A percentile compares a stretch with the other conserved stretches of the same genome.
phyloP scores from a whole-genome alignment of 306 rosid genomes.

The Abrus pulchellus region DNA sequence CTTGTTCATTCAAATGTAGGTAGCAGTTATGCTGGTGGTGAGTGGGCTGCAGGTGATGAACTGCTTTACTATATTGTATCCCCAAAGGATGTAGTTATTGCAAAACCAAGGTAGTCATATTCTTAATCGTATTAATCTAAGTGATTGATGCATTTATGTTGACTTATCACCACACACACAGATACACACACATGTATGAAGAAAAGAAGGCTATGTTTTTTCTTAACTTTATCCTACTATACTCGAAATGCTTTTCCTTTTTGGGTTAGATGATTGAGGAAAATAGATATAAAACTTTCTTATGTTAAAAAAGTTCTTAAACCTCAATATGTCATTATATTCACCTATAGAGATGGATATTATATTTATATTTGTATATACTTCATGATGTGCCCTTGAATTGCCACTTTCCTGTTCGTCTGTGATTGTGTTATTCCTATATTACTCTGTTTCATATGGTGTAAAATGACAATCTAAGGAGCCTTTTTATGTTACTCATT shows the following conservation, averaged over 20 bases:
- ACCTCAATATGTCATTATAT: not conserved
- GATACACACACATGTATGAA: not conserved
- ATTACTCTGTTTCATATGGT: slow-evolving; percentile 5
- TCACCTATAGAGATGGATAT: not conserved
- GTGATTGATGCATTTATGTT: slow-evolving; percentile 3
- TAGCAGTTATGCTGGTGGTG: slow-evolving; percentile 92
- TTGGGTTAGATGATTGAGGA: not conserved
- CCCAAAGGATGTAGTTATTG: slow-evolving; percentile 88
- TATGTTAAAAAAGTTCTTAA: not conserved
- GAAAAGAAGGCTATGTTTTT: slow-evolving; percentile 20
- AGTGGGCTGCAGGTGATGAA: slow-evolving; percentile 91
- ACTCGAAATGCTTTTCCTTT: not conserved
- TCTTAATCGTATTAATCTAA: slow-evolving; percentile 20
- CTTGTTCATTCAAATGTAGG: slow-evolving; percentile 65
- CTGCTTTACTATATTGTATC: slow-evolving; percentile 84
- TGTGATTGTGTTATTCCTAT: slow-evolving; percentile 1
- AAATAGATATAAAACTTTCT: not conserved
- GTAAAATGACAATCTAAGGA: slow-evolving; percentile 22
- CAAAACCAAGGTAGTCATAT: slow-evolving; percentile 75
- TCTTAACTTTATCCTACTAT: not conserved
- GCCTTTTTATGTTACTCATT: slow-evolving; percentile 7
- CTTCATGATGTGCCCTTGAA: slow-evolving; percentile 13
- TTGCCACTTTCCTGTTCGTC: not conserved
- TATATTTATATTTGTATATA: not conserved
- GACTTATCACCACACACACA: not conserved